Evolutionary conservation across 805 yeast genomes (phyloP).

Genomic region (Barnettozyma vustinii): DNA sequence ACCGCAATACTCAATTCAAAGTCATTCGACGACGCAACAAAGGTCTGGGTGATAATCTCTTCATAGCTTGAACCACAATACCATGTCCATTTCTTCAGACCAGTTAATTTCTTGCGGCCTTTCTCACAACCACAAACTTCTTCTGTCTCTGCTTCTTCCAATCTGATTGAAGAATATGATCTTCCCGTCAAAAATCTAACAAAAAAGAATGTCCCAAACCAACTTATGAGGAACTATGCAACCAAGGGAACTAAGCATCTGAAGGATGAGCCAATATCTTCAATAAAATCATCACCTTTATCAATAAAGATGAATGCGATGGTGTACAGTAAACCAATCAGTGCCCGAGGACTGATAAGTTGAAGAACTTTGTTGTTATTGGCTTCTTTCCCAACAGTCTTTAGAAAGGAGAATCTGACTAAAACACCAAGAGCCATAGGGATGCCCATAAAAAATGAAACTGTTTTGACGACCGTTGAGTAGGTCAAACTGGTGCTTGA

Average conservation of each 20-base stretch:
- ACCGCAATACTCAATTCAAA: conserved; percentile 48
- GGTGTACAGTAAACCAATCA: conserved; percentile 47
- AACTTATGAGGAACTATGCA: conserved; percentile 41
- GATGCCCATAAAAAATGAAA: conserved; percentile 48
- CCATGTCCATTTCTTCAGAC: conserved; percentile 1
- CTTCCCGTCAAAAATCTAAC: conserved; percentile 28
- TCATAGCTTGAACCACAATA: conserved; percentile 37
- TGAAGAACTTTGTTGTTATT: conserved; percentile 35
- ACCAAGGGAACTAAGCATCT: conserved; percentile 45
- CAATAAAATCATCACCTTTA: conserved; percentile 42
- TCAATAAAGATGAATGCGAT: conserved; percentile 46
- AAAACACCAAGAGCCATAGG: conserved; percentile 43
- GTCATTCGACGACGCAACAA: conserved; percentile 53
- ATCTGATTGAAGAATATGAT: conserved; percentile 2
- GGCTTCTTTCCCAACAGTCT: conserved; percentile 26
- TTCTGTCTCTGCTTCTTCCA: conserved; percentile 1
- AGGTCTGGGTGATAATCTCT: conserved; percentile 43
- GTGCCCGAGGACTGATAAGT: conserved; percentile 42
- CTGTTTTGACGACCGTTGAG: conserved; percentile 40
- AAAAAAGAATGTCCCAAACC: conserved; percentile 39
- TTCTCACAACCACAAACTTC: conserved; percentile 38
- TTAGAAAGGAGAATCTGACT: conserved; percentile 30
- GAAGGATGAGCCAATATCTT: conserved; percentile 44
- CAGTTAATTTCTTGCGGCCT: background rate
- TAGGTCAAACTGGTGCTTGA: conserved; percentile 25